These are phyloP conservation scores for Xylaria venustula DNA, from an alignment of 495 filamentous ascomycete species.

Conservation along the genomic window DNA sequence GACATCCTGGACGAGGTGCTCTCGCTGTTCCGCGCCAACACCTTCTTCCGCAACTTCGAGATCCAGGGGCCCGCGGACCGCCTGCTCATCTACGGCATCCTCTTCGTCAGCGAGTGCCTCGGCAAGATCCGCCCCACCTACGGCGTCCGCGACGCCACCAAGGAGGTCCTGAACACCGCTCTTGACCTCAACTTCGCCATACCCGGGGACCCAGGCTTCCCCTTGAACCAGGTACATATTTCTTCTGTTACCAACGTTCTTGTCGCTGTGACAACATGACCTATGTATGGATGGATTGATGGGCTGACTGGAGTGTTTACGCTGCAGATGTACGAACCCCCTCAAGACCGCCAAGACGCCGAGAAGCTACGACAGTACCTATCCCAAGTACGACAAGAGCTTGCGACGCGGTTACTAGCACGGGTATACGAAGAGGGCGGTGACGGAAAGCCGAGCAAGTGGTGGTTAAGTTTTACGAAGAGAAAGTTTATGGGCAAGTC, in stretches of 20 bases:
- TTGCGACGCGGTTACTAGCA: conserved; percentile 74
- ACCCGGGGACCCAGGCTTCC: conserved; percentile 91
- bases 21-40: conserved; percentile 93
- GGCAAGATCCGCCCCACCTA: conserved; percentile 72
- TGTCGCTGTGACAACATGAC: too few species aligned
- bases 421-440: conserved; percentile 83
- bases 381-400: conserved; percentile 86
- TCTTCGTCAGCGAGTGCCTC: conserved; percentile 88
- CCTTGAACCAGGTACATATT: conserved; percentile 72
- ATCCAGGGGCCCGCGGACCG: conserved; percentile 96
- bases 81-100: conserved; percentile 92
- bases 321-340: conserved; percentile 59
- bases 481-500: conserved; percentile 99
- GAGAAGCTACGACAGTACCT: conserved; percentile 86
- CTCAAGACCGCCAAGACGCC: conserved; percentile 80
- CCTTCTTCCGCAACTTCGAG: conserved; percentile 98
- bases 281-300: too few species aligned
- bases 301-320: background rate
- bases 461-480: conserved; percentile 98
- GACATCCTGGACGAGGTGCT: conserved; percentile 94
- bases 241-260: too few species aligned
- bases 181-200: conserved; percentile 88
- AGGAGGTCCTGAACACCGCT: conserved; percentile 59
- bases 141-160: conserved; percentile 49
- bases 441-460: conserved; percentile 84